Evolutionary conservation across 768 basidiomycete genomes (phyloP), one percentile per base, ranked within the genome.

Genomic region (Dioszegia hungarica): DNA sequence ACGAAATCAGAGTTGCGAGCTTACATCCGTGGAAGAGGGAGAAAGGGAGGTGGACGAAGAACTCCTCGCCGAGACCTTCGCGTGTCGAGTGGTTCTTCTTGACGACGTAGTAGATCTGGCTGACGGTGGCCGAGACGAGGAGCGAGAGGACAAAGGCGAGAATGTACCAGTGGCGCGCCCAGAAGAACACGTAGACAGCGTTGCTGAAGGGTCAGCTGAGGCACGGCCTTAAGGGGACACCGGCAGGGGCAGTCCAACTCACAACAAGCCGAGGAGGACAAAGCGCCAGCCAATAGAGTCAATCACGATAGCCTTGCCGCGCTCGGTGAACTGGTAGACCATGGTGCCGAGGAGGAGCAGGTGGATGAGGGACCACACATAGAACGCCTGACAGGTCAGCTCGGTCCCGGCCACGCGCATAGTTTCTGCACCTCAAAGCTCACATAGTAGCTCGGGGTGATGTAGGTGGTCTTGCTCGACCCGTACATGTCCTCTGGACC

Each of bases 21-120:
- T 63, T 47, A 74, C 73, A 74, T 28, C 91, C 93, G 69, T 95
- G 91, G 78, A 88, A 95, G 45, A 97, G 84, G 1, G 89, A 92
- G 83, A 98, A 97, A 2, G 95, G 95, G 17, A 95, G 85, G 76
- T 97, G 92, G 40, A 97, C 82, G 60, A 94, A 92, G 61, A 93
- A 74, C 77, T 95, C 92, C 61, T 94, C 91, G 20, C 80, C 80
- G 40, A 81, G 63, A 58, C 72, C 82, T 67, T 87, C 81, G 25
- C 88, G 78, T 25, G 81, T 75, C 74, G 91, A 85, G 60, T 84
- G 82, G 77, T 91, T 90, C 61, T 70, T 66, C 82, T 94, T 93
- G 72, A 97, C 86, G 57, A 89, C 79, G 73, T 93, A 97, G 79
- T 98, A 95, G 75, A 94, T 89, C 77, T 93, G 90, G 82, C 86